Conservation (phyloP, 176 grass and related monocot genomes). For the Pharus latifolius region DNA sequence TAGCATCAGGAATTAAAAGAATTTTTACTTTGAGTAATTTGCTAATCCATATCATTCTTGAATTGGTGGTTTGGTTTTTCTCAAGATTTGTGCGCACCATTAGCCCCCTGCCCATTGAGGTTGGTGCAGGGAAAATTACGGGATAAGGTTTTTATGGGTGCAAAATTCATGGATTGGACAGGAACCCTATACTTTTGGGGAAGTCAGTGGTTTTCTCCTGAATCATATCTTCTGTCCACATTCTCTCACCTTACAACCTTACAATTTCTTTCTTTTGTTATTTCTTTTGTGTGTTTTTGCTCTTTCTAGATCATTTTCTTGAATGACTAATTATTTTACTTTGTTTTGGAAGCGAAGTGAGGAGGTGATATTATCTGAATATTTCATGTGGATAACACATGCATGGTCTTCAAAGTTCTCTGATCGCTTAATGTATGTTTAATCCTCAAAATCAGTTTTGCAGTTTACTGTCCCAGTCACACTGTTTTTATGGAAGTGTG, state of each 20-base stretch:
- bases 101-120: constrained; percentile 49
- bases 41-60: neutral
- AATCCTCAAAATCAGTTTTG: neutral
- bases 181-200: constrained; percentile 10
- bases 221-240: constrained; percentile 35
- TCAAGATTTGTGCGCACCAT: constrained; percentile 30
- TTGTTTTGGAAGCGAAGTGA: constrained; percentile 23
- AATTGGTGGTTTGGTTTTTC: neutral
- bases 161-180: constrained; percentile 29
- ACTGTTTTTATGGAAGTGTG: neutral
- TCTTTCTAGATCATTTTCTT: neutral
- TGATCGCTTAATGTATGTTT: constrained; percentile 24
- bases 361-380: constrained; percentile 14
- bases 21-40: too few relatives aligned
- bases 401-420: constrained; percentile 61
- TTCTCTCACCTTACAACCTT: neutral
- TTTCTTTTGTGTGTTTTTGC: neutral
- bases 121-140: constrained; percentile 37
- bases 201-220: constrained; percentile 11
- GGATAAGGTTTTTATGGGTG: constrained; percentile 37
- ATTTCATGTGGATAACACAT: constrained; percentile 17
- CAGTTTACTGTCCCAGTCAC: neutral
- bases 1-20: too few relatives aligned
- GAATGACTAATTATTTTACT: neutral
- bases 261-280: neutral